phyloP scores from a whole-genome alignment of 2,329 filamentous ascomycete genomes.

The Alternaria triticina region DNA sequence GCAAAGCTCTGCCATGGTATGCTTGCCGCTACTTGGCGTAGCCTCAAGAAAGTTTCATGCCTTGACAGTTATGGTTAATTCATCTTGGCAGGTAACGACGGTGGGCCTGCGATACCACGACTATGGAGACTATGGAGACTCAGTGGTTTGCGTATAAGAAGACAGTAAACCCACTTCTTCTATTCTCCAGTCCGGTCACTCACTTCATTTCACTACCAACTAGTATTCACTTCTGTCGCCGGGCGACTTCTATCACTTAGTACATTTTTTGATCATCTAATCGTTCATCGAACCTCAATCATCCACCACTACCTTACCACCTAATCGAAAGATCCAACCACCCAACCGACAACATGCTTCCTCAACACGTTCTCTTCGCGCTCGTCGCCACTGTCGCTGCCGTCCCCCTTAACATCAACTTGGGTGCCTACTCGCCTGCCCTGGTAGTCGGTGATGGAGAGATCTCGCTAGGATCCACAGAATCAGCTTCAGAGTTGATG shows the following conservation, averaged over 20 bases:
- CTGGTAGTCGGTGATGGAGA: conserved; percentile 62
- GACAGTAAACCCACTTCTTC: conserved; percentile 30
- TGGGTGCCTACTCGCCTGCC: conserved; percentile 60
- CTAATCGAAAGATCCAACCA: conserved; percentile 23
- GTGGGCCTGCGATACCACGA: conserved; percentile 12
- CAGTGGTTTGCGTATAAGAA: conserved; percentile 36
- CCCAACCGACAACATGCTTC: conserved; percentile 44
- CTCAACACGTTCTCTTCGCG: conserved; percentile 46
- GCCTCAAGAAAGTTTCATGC: conserved; percentile 50
- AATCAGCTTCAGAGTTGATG: conserved; percentile 53
- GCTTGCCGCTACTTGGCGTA: conserved; percentile 41
- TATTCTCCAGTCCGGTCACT: conserved; percentile 47
- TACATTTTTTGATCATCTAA: conserved; percentile 19
- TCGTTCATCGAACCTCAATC: conserved; percentile 3
- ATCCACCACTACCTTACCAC: conserved; percentile 4
- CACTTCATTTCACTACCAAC: conserved; percentile 43
- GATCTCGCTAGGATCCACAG: conserved; percentile 55
- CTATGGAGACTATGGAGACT: conserved; percentile 13
- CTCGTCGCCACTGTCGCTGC: conserved; percentile 47
- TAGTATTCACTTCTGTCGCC: conserved; percentile 41
- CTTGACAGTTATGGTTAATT: conserved; percentile 38
- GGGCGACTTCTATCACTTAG: conserved; percentile 37
- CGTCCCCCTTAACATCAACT: conserved; percentile 60
- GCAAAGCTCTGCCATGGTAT: conserved; percentile 31
- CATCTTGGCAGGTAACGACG: conserved; percentile 38